These are phyloP conservation scores for Acanthamoeba royreba DNA, from an alignment of 208 protist species.

Conservation along the genomic window DNA sequence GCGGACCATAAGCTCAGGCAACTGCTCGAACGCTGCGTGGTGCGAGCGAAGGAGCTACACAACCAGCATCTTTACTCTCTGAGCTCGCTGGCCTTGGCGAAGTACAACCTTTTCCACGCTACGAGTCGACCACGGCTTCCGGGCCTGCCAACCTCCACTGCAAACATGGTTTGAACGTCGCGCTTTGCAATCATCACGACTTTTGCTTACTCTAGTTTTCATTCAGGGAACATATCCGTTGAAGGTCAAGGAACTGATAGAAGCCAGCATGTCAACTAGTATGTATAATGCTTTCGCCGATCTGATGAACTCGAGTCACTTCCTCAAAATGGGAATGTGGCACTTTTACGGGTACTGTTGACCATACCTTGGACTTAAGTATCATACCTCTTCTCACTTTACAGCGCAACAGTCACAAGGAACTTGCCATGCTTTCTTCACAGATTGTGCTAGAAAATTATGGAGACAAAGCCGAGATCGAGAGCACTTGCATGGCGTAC, in stretches of 20 bases:
- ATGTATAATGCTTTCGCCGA: background rate
- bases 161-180: background rate
- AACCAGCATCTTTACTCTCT: background rate
- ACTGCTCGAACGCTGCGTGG: background rate
- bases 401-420: background rate
- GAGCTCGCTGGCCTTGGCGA: constrained; percentile 10
- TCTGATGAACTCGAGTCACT: background rate
- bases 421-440: background rate
- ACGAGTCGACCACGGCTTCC: background rate
- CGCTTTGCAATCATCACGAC: background rate
- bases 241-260: background rate
- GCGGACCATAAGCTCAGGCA: background rate
- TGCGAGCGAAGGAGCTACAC: background rate
- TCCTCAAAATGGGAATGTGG: constrained; percentile 28
- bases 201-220: background rate
- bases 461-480: background rate
- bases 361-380: background rate
- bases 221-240: background rate
- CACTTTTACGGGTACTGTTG: background rate
- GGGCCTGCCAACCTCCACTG: background rate
- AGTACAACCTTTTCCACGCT: constrained; percentile 34
- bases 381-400: background rate
- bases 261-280: background rate
- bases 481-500: background rate
- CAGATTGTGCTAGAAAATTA: background rate